Base-by-base conservation (phyloP, 2,329 filamentous ascomycete genomes). In the Sclerotinia spermophila region DNA sequence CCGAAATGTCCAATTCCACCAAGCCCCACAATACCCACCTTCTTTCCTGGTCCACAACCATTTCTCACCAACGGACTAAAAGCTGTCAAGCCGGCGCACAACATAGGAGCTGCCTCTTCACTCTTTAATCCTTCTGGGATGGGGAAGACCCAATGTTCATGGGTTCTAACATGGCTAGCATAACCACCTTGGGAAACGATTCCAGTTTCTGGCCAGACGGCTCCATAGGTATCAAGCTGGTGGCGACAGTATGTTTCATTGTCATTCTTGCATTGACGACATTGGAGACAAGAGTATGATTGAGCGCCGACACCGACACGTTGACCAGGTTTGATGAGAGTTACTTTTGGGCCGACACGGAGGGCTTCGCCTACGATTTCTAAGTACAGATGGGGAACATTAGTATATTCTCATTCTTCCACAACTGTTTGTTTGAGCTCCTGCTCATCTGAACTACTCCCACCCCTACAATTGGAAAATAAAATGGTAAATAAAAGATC, bases 71-170 rank as follows among this genome's bases (percentile, higher is more conserved):
- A 85, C 1, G 93, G 93, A 72, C 87, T 91, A 83, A 89, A 96
- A 71, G 89, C 89, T 5, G 93, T 96, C 74, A 96, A 85, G 73
- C 93, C 93, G 55, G 92, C 93, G 81, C 93, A 96, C 75, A 96
- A 86, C 91, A 94, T 93, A 15, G 91, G 92, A 2, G 92, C 93
- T 1, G 90, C 92, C 66, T 89, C 81, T 69, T 82, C 80, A 74
- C 84, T 86, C 15, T 83, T 77, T 60, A 96, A 85, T 67, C 84
- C 87, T 44, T 94, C 92, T 48, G 93, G 93, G 74, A 96, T 94
- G 77, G 91, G 90, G 78, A 87, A 89, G 27, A 73, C 71, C 65
- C 84, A 94, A 83, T 94, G 91, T 81, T 94, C 90, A 81, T 95
- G 91, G 1, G 89, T 88, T 74, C 91, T 86, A 30, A 93, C 85